Evolutionary conservation across 192 early-diverging fungal species (phyloP).

Genomic region (Coemansia sp.): DNA sequence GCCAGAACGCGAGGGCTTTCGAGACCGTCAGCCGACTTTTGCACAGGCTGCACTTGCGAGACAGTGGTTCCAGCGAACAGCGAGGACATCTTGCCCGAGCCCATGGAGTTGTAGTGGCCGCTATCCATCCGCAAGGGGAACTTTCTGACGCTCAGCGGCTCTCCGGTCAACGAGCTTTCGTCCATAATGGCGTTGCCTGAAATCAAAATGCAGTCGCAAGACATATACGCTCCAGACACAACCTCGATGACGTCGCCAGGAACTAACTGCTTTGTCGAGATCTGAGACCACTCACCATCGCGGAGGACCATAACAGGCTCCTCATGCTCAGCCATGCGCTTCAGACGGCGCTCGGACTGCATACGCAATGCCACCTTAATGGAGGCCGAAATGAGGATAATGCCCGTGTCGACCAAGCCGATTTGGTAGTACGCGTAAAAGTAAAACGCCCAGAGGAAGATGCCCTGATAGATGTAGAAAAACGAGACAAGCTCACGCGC

Average conservation of each 20-base stretch:
- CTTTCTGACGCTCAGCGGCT: slow-evolving; percentile 72
- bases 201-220: slow-evolving; percentile 64
- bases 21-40: slow-evolving; percentile 18
- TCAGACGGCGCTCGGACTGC: slow-evolving; percentile 50
- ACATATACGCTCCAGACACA: slow-evolving; percentile 39
- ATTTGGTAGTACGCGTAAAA: slow-evolving; percentile 56
- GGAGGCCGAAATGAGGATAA: slow-evolving; percentile 54
- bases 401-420: slow-evolving; percentile 54
- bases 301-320: slow-evolving; percentile 49
- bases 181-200: slow-evolving; percentile 66
- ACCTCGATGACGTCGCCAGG: slow-evolving; percentile 62
- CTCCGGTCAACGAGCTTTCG: slow-evolving; percentile 70
- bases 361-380: slow-evolving; percentile 54
- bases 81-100: slow-evolving; percentile 57
- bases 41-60: slow-evolving; percentile 44
- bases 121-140: slow-evolving; percentile 62
- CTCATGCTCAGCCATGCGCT: slow-evolving; percentile 55
- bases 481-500: slow-evolving; percentile 55
- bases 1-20: slow-evolving; percentile 32
- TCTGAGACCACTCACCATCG: slow-evolving; percentile 58
- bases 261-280: slow-evolving; percentile 55
- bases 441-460: slow-evolving; percentile 59
- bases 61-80: slow-evolving; percentile 67
- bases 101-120: slow-evolving; percentile 20
- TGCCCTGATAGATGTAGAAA: slow-evolving; percentile 57